phyloP scores from a whole-genome alignment of 2,329 filamentous ascomycete species.

The Arachnopeziza araneosa region DNA sequence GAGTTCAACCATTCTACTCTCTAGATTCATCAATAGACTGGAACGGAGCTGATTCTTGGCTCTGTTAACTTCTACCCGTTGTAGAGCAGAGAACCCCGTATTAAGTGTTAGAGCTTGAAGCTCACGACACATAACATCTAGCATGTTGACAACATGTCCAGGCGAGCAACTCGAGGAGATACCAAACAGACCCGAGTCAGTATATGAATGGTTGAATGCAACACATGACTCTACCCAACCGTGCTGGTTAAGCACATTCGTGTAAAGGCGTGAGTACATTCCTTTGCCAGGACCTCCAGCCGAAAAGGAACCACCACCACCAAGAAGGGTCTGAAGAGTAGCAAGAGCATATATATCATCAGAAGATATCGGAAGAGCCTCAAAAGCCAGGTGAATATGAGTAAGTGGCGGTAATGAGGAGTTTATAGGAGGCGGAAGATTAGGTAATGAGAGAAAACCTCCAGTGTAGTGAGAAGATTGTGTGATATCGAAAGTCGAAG shows the following conservation, averaged over 20 bases:
- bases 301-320: slow-evolving; percentile 92
- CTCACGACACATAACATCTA: slow-evolving; percentile 93
- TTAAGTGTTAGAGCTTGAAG: slow-evolving; percentile 73
- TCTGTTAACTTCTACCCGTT: slow-evolving; percentile 72
- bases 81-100: slow-evolving; percentile 66
- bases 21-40: slow-evolving; percentile 92
- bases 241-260: slow-evolving; percentile 94
- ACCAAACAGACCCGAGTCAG: slow-evolving; percentile 90
- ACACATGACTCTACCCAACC: slow-evolving; percentile 96
- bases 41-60: slow-evolving; percentile 96
- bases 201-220: slow-evolving; percentile 96
- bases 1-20: slow-evolving; percentile 93
- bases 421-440: slow-evolving; percentile 71
- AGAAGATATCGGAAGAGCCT: slow-evolving; percentile 84
- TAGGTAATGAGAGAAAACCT: slow-evolving; percentile 81
- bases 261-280: slow-evolving; percentile 98
- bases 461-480: slow-evolving; percentile 81
- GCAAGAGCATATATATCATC: slow-evolving; percentile 95
- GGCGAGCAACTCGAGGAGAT: slow-evolving; percentile 85
- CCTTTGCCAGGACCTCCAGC: slow-evolving; percentile 96
- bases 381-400: slow-evolving; percentile 93
- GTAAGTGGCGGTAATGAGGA: slow-evolving; percentile 76
- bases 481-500: slow-evolving; percentile 49
- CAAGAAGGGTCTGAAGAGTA: slow-evolving; percentile 90
- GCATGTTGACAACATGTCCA: slow-evolving; percentile 71